Base-by-base conservation (phyloP, 2,329 filamentous ascomycete species). In the Scedosporium dehoogii region DNA sequence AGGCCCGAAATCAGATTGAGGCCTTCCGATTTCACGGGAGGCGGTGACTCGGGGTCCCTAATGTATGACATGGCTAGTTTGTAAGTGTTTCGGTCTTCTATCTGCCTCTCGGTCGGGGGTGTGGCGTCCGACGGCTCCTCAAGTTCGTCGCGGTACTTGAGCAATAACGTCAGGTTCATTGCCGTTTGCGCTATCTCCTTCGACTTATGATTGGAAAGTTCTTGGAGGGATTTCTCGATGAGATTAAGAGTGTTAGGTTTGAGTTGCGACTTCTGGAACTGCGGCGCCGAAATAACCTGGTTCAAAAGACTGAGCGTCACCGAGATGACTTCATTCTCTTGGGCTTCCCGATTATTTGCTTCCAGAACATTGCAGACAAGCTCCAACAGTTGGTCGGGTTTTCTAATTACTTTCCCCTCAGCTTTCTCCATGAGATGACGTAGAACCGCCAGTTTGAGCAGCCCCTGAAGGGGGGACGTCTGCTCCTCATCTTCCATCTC, bases 11-110 rank as follows among this genome's bases (percentile, higher is more conserved):
- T 71, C 1, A 89, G 74, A 58, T 83, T 82, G 7, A 89, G 73
- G 0, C 86, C 86, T 68, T 89, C 85, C 0, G 82, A 83, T 2
- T 85, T 80, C n/a, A 89, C 85, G 0, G 86, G 86, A 1, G 86
- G 80, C 0, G 86, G 85, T 2, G 83, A 85, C 65, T 88, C 85
- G 3, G 75, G 71, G 23, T 81, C 77, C 1, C 81, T 84, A 57
- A 89, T 82, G 71, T 89, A 89, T 10, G 80, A 83, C 68, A 88
- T 77, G 1, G 85, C 86, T 16, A 89, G 75, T 61, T 75, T 79
- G 68, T 88, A 86, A 1, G 79, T 83, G 66, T 83, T 85, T 12
- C 82, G 79, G 67, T 88, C 85, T 67, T 88, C 85, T 14, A 81
- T 68, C 61, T 83, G 78, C 25, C 78, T 77, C 58, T 77, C 73